Percentiles rank a stretch among this genome's conserved stretches.
Evolutionary conservation across 345 rosid species (phyloP).

Genomic region (Kernera saxatilis): DNA sequence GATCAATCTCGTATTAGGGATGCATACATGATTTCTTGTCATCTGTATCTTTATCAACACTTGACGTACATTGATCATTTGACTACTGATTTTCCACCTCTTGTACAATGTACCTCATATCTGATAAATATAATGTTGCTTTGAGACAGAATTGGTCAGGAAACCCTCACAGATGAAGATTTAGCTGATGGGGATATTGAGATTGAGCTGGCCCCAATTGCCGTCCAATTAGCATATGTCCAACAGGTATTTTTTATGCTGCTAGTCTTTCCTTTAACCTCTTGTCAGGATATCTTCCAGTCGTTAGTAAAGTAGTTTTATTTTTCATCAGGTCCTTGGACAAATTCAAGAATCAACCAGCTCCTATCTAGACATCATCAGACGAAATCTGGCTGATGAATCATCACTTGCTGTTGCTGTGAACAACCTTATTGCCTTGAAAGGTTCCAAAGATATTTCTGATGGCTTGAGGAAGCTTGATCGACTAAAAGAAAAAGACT

Average conservation of each 20-base stretch:
- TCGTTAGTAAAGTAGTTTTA: conserved; percentile 22
- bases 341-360: conserved; percentile 53
- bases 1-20: background rate
- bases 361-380: conserved; percentile 57
- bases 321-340: conserved; percentile 62
- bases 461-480: conserved; percentile 87
- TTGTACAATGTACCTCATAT: background rate
- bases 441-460: conserved; percentile 75
- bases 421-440: conserved; percentile 71
- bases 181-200: conserved; percentile 78
- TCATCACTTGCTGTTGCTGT: conserved; percentile 80
- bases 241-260: conserved; percentile 53
- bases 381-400: conserved; percentile 72
- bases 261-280: background rate
- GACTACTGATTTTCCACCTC: background rate
- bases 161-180: conserved; percentile 67
- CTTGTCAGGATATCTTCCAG: background rate
- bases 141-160: conserved; percentile 80
- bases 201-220: conserved; percentile 78
- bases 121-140: background rate
- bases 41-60: background rate
- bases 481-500: conserved; percentile 63
- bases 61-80: background rate
- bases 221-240: conserved; percentile 85
- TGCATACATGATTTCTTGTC: background rate